These are phyloP conservation scores for Puccinia coronata DNA, from an alignment of 1,284 basidiomycete species.

Conservation along the genomic window DNA sequence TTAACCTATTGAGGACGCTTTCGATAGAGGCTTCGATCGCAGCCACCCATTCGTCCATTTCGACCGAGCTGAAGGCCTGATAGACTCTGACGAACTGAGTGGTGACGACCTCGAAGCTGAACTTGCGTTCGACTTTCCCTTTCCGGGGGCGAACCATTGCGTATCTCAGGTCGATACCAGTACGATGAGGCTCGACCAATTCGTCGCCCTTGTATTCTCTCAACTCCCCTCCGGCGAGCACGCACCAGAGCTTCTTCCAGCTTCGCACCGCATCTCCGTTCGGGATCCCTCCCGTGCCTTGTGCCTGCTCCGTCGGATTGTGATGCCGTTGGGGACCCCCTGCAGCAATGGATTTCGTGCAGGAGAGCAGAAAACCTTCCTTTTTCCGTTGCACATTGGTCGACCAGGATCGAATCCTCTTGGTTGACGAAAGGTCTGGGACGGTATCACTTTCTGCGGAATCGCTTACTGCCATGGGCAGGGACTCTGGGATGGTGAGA, in stretches of 20 bases:
- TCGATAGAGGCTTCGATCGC: slow-evolving; percentile 64
- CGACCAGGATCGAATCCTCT: background rate
- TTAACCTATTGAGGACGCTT: slow-evolving; percentile 62
- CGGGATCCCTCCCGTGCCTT: slow-evolving; percentile 2
- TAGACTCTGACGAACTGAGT: slow-evolving; percentile 62
- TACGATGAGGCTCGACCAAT: slow-evolving; percentile 14
- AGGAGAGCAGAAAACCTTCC: slow-evolving; percentile 39
- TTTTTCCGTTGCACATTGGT: slow-evolving; percentile 1
- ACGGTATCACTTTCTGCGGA: background rate
- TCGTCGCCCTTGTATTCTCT: slow-evolving; percentile 24
- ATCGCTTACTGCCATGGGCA: background rate
- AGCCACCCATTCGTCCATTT: slow-evolving; percentile 63
- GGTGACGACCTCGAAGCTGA: slow-evolving; percentile 63
- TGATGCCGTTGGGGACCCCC: background rate
- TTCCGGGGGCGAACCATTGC: slow-evolving; percentile 56
- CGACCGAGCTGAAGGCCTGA: slow-evolving; percentile 62
- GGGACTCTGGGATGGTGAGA: background rate
- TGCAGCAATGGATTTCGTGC: slow-evolving; percentile 8
- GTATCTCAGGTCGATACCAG: slow-evolving; percentile 56
- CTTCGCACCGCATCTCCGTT: slow-evolving; percentile 14
- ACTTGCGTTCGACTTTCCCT: slow-evolving; percentile 46
- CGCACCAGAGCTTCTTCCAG: slow-evolving; percentile 47
- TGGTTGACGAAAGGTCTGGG: background rate
- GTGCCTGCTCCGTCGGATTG: background rate
- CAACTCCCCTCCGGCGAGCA: slow-evolving; percentile 22